Percentiles rank a stretch among this genome's conserved stretches.
These are phyloP conservation scores for Cercospora nicotianae DNA, from an alignment of 2,329 filamentous ascomycete species.

Conservation along the genomic window DNA sequence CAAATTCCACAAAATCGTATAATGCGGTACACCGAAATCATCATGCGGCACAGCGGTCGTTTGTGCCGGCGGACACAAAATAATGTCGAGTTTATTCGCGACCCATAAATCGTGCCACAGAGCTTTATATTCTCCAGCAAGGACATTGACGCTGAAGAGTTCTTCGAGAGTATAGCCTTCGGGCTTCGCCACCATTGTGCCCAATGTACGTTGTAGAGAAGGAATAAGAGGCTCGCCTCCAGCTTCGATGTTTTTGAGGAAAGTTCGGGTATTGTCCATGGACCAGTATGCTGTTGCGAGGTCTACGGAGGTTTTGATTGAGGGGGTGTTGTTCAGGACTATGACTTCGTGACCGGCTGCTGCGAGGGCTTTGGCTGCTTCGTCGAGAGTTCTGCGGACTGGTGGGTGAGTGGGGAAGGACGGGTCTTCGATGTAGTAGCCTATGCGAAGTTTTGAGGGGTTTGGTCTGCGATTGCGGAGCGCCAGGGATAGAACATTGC, in stretches of 20 bases:
- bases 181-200: constrained; percentile 37
- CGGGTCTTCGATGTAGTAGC: constrained; percentile 51
- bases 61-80: constrained; percentile 53
- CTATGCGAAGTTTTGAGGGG: constrained; percentile 46
- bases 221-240: constrained; percentile 49
- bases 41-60: constrained; percentile 56
- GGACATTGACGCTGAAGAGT: constrained; percentile 46
- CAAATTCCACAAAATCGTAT: neutral
- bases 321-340: constrained; percentile 35
- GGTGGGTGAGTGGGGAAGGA: constrained; percentile 55
- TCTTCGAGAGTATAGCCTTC: constrained; percentile 42
- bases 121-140: constrained; percentile 39
- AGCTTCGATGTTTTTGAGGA: constrained; percentile 37
- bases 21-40: constrained; percentile 43
- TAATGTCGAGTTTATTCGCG: constrained; percentile 50
- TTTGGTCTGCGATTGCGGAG: constrained; percentile 23
- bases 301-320: constrained; percentile 37
- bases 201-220: constrained; percentile 39
- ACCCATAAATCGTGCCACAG: constrained; percentile 47
- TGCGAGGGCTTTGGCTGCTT: constrained; percentile 43
- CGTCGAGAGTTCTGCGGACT: constrained; percentile 48
- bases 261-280: constrained; percentile 41
- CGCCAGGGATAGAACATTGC: constrained; percentile 52
- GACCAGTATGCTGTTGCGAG: constrained; percentile 48
- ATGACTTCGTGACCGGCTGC: constrained; percentile 51